Percentiles rank a stretch among this genome's conserved stretches.
These are phyloP conservation scores for Fusarium sp. DNA, from an alignment of 2,329 filamentous ascomycete species.

Conservation along the genomic window DNA sequence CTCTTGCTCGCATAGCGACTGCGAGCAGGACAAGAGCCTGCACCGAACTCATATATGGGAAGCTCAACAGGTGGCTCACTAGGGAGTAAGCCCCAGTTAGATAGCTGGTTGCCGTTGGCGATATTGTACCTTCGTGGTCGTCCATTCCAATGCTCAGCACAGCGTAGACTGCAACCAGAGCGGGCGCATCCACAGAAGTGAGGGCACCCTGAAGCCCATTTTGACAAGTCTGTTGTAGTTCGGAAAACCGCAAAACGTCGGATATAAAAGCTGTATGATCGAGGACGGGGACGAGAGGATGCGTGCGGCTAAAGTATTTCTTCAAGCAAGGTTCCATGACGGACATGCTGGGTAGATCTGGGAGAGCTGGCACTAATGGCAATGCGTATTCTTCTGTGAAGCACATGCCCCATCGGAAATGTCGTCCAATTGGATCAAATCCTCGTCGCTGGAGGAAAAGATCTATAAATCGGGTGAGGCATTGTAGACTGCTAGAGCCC, in stretches of 20 bases:
- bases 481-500: constrained; percentile 38
- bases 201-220: constrained; percentile 24
- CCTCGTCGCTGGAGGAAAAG: constrained; percentile 33
- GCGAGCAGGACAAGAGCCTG: constrained; percentile 32
- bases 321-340: constrained; percentile 35
- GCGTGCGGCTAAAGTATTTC: constrained; percentile 36
- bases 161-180: constrained; percentile 24
- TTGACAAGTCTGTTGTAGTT: constrained; percentile 23
- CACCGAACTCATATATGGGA: constrained; percentile 35
- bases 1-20: constrained; percentile 30
- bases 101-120: constrained; percentile 19
- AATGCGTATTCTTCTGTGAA: constrained; percentile 35
- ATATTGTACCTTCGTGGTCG: constrained; percentile 21
- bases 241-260: constrained; percentile 27
- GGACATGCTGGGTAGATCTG: constrained; percentile 26
- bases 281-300: constrained; percentile 31
- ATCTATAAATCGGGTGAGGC: constrained; percentile 32
- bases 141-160: constrained; percentile 34
- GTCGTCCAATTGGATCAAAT: constrained; percentile 26
- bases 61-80: constrained; percentile 28
- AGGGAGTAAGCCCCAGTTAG: constrained; percentile 33
- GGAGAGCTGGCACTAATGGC: constrained; percentile 22
- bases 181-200: constrained; percentile 19
- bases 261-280: constrained; percentile 30
- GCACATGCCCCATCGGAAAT: constrained; percentile 39